These are phyloP conservation scores for Gossypium schwendimanii DNA, from an alignment of 441 rosid species.

Conservation along the genomic window DNA sequence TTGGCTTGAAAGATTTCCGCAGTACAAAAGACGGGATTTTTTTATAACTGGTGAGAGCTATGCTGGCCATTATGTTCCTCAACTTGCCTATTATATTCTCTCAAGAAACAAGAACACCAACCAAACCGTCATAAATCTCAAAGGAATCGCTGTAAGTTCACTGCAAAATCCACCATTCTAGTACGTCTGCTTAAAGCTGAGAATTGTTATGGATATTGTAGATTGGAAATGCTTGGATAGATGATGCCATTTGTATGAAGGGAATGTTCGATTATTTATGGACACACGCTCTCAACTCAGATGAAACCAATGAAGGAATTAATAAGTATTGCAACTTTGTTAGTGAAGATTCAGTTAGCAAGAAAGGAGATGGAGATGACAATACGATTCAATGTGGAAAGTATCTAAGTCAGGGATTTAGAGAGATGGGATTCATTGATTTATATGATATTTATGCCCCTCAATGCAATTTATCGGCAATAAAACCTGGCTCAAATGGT, in stretches of 20 bases:
- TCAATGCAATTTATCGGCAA: constrained; percentile 11
- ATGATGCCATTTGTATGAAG: background rate
- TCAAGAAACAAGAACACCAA: constrained; percentile 17
- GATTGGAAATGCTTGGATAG: constrained; percentile 35
- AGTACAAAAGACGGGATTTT: constrained; percentile 28
- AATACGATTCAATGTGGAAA: background rate
- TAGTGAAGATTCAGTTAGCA: background rate
- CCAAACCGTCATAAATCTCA: constrained; percentile 22
- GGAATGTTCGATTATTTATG: constrained; percentile 19
- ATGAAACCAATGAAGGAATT: constrained; percentile 21
- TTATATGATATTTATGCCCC: constrained; percentile 25
- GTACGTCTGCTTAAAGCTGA: background rate
- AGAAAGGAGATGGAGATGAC: background rate
- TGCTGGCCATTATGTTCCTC: constrained; percentile 36
- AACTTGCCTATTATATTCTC: constrained; percentile 27
- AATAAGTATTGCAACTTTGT: constrained; percentile 16
- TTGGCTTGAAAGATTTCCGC: constrained; percentile 37
- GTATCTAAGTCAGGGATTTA: background rate
- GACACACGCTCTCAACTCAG: constrained; percentile 29
- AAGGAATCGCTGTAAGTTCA: constrained; percentile 29
- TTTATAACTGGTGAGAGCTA: constrained; percentile 37
- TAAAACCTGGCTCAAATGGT: background rate
- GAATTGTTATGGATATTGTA: constrained; percentile 8
- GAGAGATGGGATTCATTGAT: constrained; percentile 8
- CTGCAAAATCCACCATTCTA: background rate